A percentile compares a stretch with the other conserved stretches of the same genome.
These are phyloP conservation scores for Phellinidium pouzarii DNA, from an alignment of 1,284 basidiomycete species.

Conservation along the genomic window DNA sequence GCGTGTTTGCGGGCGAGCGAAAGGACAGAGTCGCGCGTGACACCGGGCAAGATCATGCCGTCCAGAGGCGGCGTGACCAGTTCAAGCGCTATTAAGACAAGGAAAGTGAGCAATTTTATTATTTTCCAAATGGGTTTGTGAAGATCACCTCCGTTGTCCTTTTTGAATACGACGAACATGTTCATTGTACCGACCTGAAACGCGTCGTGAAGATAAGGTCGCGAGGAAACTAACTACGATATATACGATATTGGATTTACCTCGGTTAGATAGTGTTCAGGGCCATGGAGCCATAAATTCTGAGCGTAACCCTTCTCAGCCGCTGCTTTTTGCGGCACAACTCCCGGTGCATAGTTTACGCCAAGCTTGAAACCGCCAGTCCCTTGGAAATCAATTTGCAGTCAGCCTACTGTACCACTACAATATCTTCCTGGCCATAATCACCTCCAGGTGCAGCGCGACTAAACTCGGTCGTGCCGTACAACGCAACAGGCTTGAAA, in stretches of 20 bases:
- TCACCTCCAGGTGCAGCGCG: conserved; percentile 87
- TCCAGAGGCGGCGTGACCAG: conserved; percentile 90
- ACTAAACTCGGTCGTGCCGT: conserved; percentile 87
- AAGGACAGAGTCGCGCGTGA: conserved; percentile 91
- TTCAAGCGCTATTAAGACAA: conserved; percentile 64
- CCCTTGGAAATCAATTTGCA: conserved; percentile 40
- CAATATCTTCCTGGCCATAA: conserved; percentile 19
- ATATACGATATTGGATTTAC: conserved; percentile 28
- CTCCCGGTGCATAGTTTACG: conserved; percentile 87
- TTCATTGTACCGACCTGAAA: conserved; percentile 91
- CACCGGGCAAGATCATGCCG: conserved; percentile 94
- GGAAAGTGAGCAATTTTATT: not conserved
- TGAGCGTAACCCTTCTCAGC: conserved; percentile 84
- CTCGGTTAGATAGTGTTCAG: conserved; percentile 83
- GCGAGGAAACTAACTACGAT: not conserved
- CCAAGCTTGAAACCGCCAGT: conserved; percentile 91
- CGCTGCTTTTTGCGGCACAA: conserved; percentile 84
- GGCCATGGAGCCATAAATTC: conserved; percentile 91
- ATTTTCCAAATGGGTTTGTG: not conserved
- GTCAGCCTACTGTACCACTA: not conserved
- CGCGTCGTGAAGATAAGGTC: not conserved
- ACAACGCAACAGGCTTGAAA: conserved; percentile 92
- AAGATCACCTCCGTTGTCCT: conserved; percentile 62
- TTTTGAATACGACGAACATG: conserved; percentile 81
- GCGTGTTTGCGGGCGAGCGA: conserved; percentile 74